Evolutionary conservation across 805 yeast genomes (phyloP), one percentile per base, ranked within the genome.

Genomic region (Lipomyces anomalus): DNA sequence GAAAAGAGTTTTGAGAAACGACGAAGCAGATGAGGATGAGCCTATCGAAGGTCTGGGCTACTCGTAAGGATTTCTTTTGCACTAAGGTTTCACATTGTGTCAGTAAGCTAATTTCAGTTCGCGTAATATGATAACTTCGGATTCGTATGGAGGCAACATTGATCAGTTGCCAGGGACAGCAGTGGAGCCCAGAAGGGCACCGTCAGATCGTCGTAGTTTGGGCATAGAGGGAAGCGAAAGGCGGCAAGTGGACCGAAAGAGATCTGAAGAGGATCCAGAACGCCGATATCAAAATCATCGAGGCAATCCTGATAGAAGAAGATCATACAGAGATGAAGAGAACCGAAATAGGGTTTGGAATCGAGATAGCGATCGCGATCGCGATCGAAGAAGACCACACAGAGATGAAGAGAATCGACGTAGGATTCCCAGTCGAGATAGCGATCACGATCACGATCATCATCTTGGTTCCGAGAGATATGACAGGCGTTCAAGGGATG

Each of bases 211-310:
- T 28, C 4, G 37, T 13, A 35, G 43, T 42, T 41, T 33, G 30
- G 28, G n/a, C 22, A n/a, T 4, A 6, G 13, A 37, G 33, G 28
- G 38, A 34, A n/a, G n/a, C n/a, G n/a, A n/a, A n/a, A n/a, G n/a
- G n/a, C n/a, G n/a, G n/a, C n/a, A n/a, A n/a, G n/a, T n/a, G n/a
- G n/a, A n/a, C n/a, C n/a, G 35, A 33, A 4, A 6, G 34, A 17
- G 40, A 36, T n/a, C 40, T 38, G 37, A 36, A 21, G 35, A 18
- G 24, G 29, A 20, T 40, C 41, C 22, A 21, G 43, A 6, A 38
- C 37, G 11, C 29, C 37, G 6, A 13, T 32, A 40, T 34, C 47
- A 26, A 9, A 40, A 26, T 9, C 36, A 20, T 18, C 38, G 17
- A 20, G 9, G 11, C 18, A 39, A 29, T 29, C 39, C 29, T 6